Evolutionary conservation across 495 filamentous ascomycete species (phyloP), one percentile per base, ranked within the genome.

Genomic region (Tuber borchii): DNA sequence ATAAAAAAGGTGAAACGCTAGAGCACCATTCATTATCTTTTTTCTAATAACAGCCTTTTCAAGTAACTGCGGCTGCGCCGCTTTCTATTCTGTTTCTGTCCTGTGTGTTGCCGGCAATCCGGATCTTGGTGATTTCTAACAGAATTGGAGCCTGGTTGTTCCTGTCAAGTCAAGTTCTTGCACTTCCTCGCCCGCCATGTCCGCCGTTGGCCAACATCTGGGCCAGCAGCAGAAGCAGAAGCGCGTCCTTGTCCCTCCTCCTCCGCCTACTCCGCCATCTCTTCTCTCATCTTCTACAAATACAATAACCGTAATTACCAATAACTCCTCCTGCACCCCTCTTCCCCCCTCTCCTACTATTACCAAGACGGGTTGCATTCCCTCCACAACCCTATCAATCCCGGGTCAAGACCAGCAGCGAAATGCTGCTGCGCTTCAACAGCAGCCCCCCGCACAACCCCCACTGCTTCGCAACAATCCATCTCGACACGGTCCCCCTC

Each of bases 391-490:
- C 45, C 68, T 79, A 72, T 79, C 76, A 71, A 71, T 44, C n/a
- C 78, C 78, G 46, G 77, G 71, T 37, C 78, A 71, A 45, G 72
- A 68, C 48, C 72, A 75, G 69, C 75, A 79, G 76, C 78, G 78
- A 77, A 70, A 79, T 79, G 78, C 78, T 79, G 78, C 76, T 44
- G 78, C 73, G 78, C 78, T 75, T 70, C 78, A 77, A 71, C 75
- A 73, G 40, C 78, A 73, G 44, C 73, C 76, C 73, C 73, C 70
- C 76, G 45, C 78, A 79, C 78, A 78, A 75, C 74, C 78, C 78
- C 78, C 78, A 71, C 76, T 79, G 74, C 70, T 76, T 61, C 78
- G 73, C 73, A 78, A 69, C 72, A 61, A 56, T 75, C 56, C 42
- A 43, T 65, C 74, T 65, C 73, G 40, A 40, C 56, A 75, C 72